phyloP scores from a whole-genome alignment of 2,329 filamentous ascomycete genomes.

The Aspergillus versicolor region DNA sequence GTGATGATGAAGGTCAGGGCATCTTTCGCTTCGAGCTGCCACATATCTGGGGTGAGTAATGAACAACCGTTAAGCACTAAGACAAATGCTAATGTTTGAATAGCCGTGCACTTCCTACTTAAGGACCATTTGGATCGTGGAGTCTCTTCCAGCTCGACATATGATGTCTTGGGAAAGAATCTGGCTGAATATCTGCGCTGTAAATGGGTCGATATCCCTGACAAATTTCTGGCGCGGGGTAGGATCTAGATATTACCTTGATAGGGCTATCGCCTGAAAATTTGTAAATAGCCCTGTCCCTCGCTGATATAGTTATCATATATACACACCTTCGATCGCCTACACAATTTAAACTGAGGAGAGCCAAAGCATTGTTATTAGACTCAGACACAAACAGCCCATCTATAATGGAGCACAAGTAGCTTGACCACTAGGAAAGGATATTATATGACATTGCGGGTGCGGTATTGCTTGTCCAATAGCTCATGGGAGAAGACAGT shows the following conservation, averaged over 20 bases:
- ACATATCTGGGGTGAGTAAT: conserved; percentile 30
- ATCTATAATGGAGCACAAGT: too few relatives aligned
- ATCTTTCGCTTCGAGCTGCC: conserved; percentile 51
- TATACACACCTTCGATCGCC: neutral
- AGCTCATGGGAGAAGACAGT: too few relatives aligned
- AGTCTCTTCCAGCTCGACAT: conserved; percentile 34
- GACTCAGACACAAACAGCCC: too few relatives aligned
- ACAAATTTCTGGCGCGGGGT: conserved; percentile 1
- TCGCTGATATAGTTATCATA: neutral
- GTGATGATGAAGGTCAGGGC: conserved; percentile 7
- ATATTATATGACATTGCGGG: too few relatives aligned
- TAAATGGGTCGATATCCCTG: conserved; percentile 36
- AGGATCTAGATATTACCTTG: neutral
- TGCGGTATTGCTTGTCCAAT: too few relatives aligned
- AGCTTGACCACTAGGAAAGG: too few relatives aligned
- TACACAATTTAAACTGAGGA: too few relatives aligned
- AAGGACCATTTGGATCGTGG: conserved; percentile 39
- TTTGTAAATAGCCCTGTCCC: neutral
- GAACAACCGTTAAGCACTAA: neutral
- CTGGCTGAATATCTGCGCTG: conserved; percentile 38
- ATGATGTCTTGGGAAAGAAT: conserved; percentile 43
- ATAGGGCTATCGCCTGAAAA: neutral
- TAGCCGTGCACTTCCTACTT: conserved; percentile 39
- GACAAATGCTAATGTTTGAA: neutral
- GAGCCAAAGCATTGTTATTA: too few relatives aligned